Evolutionary conservation across 805 yeast species (phyloP), one percentile per base, ranked within the genome.

Genomic region (Danielia reshetovae): DNA sequence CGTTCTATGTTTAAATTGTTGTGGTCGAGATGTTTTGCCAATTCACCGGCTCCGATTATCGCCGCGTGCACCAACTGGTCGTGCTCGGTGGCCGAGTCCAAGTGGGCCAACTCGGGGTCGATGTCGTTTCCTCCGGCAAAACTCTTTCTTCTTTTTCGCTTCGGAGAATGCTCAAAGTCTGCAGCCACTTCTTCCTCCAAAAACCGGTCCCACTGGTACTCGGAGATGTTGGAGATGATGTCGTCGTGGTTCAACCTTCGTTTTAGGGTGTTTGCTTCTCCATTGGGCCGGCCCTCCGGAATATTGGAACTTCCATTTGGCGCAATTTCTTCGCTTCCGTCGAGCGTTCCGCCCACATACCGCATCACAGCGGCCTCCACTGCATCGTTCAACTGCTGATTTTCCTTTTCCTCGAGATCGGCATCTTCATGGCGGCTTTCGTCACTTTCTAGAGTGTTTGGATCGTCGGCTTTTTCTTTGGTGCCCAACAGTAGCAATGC

Each of bases 301-400:
- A 19, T 9, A 19, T 9, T 19, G 9, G 22, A 7, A 19, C 24
- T 4, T 9, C 34, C 37, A 13, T 27, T 15, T 6, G 35, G 15
- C 7, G 22, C 7, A 7, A 19, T 9, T 9, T 19, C 22, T 19
- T 19, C 22, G n/a, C n/a, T n/a, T 5, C 17, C 38, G 12, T 67
- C 75, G 27, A 81, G 56, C 1, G 79, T 72, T 5, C 81, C 83
- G 13, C 83, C 86, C 10, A 82, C 90, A 46, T 75, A 75, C 36
- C 75, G 71, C 75, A 83, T 69, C 12, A 84, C 88, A 0, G 88
- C 93, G 12, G 84, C 93, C 49, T 82, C 93, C 3, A 82, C 93
- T 10, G 75, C 77, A 38, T 67, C 72, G 32, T 61, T 67, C 21
- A 67, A 51, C 45, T 63, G 70, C 40, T 65, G 69, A 40, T 57